These are phyloP conservation scores for Ailanthus altissimus DNA, from an alignment of 345 rosid species.

Conservation along the genomic window DNA sequence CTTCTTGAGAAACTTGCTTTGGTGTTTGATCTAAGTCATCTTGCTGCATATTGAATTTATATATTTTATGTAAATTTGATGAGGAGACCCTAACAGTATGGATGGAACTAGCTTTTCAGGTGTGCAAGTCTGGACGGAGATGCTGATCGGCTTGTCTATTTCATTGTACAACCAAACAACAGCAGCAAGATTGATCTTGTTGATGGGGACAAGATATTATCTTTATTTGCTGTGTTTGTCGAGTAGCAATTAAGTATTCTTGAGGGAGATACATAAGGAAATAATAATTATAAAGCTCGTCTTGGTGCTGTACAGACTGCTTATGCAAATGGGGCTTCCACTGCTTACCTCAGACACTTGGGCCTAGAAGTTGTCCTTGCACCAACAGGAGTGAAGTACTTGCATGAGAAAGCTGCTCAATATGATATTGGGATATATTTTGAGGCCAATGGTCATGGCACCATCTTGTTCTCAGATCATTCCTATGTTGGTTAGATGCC, in stretches of 20 bases:
- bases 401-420: conserved; percentile 76
- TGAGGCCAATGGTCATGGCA: conserved; percentile 98
- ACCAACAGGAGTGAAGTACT: conserved; percentile 87
- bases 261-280: conserved; percentile 29
- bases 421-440: conserved; percentile 94
- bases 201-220: conserved; percentile 89
- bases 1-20: not conserved
- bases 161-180: conserved; percentile 40
- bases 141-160: conserved; percentile 90
- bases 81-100: conserved; percentile 30
- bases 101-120: conserved; percentile 53
- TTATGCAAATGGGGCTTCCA: conserved; percentile 94
- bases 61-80: not conserved
- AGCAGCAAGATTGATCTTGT: conserved; percentile 62
- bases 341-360: conserved; percentile 61
- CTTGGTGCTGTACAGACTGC: conserved; percentile 92
- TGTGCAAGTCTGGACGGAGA: conserved; percentile 98
- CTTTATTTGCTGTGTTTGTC: conserved; percentile 81
- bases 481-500: conserved; percentile 55
- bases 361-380: conserved; percentile 73
- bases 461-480: conserved; percentile 72
- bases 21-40: not conserved
- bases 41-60: not conserved
- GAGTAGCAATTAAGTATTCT: conserved; percentile 70
- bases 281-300: conserved; percentile 39